A percentile compares a stretch with the other conserved stretches of the same genome.
These are phyloP conservation scores for Cadophora gregata DNA, from an alignment of 2,329 filamentous ascomycete species.

Conservation along the genomic window DNA sequence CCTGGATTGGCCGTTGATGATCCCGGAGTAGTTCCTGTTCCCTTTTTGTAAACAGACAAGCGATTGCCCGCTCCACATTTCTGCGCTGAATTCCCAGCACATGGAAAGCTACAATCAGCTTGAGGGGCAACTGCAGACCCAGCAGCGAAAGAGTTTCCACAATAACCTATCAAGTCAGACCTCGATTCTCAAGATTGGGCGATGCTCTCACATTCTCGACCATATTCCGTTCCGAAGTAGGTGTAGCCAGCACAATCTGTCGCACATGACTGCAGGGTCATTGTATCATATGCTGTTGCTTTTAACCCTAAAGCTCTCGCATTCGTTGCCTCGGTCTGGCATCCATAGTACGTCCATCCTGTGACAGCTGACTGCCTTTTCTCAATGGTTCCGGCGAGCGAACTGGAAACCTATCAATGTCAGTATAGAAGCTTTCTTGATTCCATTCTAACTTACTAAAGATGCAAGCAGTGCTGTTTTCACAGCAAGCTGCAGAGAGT, in stretches of 20 bases:
- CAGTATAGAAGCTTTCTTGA: background rate
- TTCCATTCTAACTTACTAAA: constrained; percentile 1
- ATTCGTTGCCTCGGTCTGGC: constrained; percentile 42
- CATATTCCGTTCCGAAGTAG: constrained; percentile 35
- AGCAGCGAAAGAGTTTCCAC: constrained; percentile 30
- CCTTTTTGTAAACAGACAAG: constrained; percentile 29
- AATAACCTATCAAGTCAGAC: constrained; percentile 28
- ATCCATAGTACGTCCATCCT: constrained; percentile 41
- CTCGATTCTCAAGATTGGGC: background rate
- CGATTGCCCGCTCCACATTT: constrained; percentile 34
- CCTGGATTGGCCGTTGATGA: constrained; percentile 3
- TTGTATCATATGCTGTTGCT: constrained; percentile 30
- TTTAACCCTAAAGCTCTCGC: constrained; percentile 36
- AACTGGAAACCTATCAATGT: constrained; percentile 9
- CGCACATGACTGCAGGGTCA: constrained; percentile 40
- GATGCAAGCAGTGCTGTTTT: constrained; percentile 17
- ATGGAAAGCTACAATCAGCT: constrained; percentile 31
- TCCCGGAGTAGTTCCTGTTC: background rate
- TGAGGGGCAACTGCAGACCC: constrained; percentile 19
- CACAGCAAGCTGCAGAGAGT: constrained; percentile 18
- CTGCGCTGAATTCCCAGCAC: constrained; percentile 29
- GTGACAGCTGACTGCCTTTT: constrained; percentile 23
- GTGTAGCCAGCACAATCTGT: constrained; percentile 32
- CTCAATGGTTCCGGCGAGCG: constrained; percentile 22
- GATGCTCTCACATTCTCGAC: constrained; percentile 26